Percentiles rank a stretch among this genome's conserved stretches.
These are phyloP conservation scores for Tolypocladium tropicale DNA, from an alignment of 2,329 filamentous ascomycete genomes.

Conservation along the genomic window DNA sequence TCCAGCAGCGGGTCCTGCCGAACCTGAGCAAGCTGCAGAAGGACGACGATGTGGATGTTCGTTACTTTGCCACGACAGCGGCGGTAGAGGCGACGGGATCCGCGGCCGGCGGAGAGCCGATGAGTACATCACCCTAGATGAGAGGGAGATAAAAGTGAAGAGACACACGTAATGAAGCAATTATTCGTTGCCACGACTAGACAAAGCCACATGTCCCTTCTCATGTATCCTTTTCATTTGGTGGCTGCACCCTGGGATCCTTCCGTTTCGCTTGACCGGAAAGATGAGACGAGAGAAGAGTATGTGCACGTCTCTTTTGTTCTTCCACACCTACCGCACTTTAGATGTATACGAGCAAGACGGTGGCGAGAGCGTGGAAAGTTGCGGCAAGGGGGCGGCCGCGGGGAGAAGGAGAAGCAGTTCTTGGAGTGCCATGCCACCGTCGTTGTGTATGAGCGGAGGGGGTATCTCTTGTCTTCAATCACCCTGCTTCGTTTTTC, in stretches of 20 bases:
- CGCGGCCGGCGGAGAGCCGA: constrained; percentile 42
- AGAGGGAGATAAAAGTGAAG: constrained; percentile 12
- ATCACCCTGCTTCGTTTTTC: background rate
- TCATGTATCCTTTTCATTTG: background rate
- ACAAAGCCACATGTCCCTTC: background rate
- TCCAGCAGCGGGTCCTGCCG: constrained; percentile 77
- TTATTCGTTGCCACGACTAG: constrained; percentile 12
- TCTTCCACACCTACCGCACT: background rate
- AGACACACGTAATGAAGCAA: constrained; percentile 40
- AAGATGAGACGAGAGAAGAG: background rate
- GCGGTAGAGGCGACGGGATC: constrained; percentile 46
- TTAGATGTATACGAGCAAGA: background rate
- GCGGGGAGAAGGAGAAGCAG: background rate
- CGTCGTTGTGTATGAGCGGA: background rate
- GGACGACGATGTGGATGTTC: constrained; percentile 95
- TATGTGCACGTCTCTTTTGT: background rate
- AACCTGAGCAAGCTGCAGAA: constrained; percentile 92
- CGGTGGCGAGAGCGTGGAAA: no score
- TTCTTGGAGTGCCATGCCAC: background rate
- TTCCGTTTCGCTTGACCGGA: background rate
- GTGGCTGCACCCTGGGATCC: background rate
- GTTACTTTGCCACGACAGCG: constrained; percentile 93
- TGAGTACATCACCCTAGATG: constrained; percentile 57
- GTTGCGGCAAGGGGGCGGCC: background rate
- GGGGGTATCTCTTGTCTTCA: background rate